These are phyloP conservation scores for Cicer judaicum DNA, from an alignment of 306 rosid genomes.

Conservation along the genomic window DNA sequence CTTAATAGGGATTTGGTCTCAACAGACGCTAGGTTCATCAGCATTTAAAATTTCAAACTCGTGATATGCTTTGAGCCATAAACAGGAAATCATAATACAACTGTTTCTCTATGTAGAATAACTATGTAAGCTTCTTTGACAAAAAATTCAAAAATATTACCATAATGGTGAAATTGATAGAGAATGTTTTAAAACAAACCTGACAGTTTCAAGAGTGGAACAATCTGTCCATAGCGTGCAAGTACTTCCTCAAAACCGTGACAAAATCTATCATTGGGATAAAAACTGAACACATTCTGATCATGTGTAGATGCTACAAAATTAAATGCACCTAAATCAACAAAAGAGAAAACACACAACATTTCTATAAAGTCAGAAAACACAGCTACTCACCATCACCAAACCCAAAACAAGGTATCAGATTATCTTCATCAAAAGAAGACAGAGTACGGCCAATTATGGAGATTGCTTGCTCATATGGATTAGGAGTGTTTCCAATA, in stretches of 20 bases:
- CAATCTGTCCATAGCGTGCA: slow-evolving; percentile 78
- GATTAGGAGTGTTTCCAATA: slow-evolving; percentile 70
- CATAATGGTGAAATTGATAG: slow-evolving; percentile 33
- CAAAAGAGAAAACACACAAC: slow-evolving; percentile 34
- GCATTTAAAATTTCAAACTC: slow-evolving; percentile 20
- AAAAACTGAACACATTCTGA: slow-evolving; percentile 72
- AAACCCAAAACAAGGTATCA: slow-evolving; percentile 96
- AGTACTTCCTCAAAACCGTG: slow-evolving; percentile 90
- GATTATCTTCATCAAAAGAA: slow-evolving; percentile 92
- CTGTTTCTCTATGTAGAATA: background rate
- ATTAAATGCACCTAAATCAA: slow-evolving; percentile 38
- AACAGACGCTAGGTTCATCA: slow-evolving; percentile 10
- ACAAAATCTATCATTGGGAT: slow-evolving; percentile 60
- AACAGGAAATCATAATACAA: slow-evolving; percentile 8
- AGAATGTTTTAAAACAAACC: slow-evolving; percentile 55
- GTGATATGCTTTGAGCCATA: slow-evolving; percentile 20
- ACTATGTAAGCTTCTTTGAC: slow-evolving; percentile 17
- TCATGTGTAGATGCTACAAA: slow-evolving; percentile 81
- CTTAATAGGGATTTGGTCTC: slow-evolving; percentile 35
- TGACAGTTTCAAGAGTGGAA: slow-evolving; percentile 75
- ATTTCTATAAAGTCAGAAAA: slow-evolving; percentile 19
- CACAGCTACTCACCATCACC: slow-evolving; percentile 78
- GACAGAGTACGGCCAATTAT: slow-evolving; percentile 85
- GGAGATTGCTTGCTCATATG: slow-evolving; percentile 97
- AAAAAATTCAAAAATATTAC: slow-evolving; percentile 10